Evolutionary conservation across 495 filamentous ascomycete genomes (phyloP).

Genomic region (Corynascus novoguineensis): DNA sequence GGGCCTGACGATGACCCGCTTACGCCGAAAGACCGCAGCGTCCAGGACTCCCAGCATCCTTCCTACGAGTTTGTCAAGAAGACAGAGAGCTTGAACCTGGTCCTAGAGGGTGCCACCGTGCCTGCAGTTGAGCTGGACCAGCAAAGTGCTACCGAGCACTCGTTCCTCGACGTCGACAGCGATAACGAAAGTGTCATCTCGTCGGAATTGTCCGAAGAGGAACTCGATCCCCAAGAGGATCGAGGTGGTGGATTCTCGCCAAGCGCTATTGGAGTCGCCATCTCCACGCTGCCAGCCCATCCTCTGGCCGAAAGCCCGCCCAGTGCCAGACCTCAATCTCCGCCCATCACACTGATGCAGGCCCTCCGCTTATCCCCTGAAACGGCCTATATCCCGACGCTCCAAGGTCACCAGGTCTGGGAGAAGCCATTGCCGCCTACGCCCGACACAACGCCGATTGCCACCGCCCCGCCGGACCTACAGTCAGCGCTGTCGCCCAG

Average conservation of each 20-base stretch:
- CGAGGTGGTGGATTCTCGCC: conserved; percentile 28
- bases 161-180: conserved; percentile 62
- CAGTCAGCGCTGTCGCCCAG: conserved; percentile 28
- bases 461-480: conserved; percentile 23
- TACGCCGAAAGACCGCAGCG: conserved; percentile 27
- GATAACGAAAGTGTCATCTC: conserved; percentile 71
- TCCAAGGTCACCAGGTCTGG: conserved; percentile 41
- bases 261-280: conserved; percentile 38
- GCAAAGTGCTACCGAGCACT: conserved; percentile 43
- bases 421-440: conserved; percentile 49
- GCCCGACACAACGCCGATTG: conserved; percentile 48
- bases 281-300: conserved; percentile 53
- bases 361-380: conserved; percentile 46
- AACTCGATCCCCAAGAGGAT: conserved; percentile 47
- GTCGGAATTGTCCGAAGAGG: conserved; percentile 71
- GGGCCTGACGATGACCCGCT: conserved; percentile 30
- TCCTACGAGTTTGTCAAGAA: conserved; percentile 47
- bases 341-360: conserved; percentile 68
- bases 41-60: conserved; percentile 33
- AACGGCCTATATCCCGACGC: conserved; percentile 29
- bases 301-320: conserved; percentile 46
- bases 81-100: conserved; percentile 40
- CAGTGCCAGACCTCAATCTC: conserved; percentile 60
- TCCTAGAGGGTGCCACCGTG: conserved; percentile 25
- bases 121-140: conserved; percentile 10